Percentiles rank a stretch among this genome's conserved stretches.
Conservation (phyloP, 345 rosid genomes). For the Boechera retrofracta region DNA sequence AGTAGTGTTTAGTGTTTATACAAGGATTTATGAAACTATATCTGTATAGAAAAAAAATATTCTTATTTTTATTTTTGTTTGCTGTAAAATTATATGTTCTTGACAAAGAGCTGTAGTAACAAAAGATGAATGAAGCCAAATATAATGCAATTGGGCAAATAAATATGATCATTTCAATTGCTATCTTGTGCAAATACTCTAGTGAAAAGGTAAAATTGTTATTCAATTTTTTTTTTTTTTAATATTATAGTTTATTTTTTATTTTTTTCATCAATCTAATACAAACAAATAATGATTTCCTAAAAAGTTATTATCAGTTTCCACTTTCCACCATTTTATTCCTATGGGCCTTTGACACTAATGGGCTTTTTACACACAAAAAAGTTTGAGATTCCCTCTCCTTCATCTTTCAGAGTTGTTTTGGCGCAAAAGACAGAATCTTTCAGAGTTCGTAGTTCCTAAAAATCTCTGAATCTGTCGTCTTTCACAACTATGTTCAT, state of each 20-base stretch:
- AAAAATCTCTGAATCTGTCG: conserved; percentile 7
- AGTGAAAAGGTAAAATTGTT: too few relatives aligned
- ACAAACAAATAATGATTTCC: background rate
- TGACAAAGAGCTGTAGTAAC: conserved; percentile 5
- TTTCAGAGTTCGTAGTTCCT: background rate
- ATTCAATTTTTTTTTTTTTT: too few relatives aligned
- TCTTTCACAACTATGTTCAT: background rate
- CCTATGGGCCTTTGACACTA: background rate
- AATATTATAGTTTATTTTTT: too few relatives aligned
- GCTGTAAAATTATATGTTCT: conserved; percentile 11
- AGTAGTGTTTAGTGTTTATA: conserved; percentile 31
- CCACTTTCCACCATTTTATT: background rate
- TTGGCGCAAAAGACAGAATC: conserved; percentile 32
- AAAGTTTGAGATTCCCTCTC: background rate
- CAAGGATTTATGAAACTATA: conserved; percentile 7
- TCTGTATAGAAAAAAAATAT: conserved; percentile 13
- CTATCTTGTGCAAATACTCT: background rate
- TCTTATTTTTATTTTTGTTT: background rate
- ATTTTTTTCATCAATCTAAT: too few relatives aligned
- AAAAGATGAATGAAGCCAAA: conserved; percentile 15
- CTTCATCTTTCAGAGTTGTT: background rate
- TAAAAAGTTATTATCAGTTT: too few relatives aligned
- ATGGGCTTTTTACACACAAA: background rate
- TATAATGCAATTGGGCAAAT: background rate
- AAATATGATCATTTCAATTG: background rate